A percentile compares a stretch with the other conserved stretches of the same genome.
Conservation (phyloP, 2,329 filamentous ascomycete genomes). For the Canariomyces notabilis region DNA sequence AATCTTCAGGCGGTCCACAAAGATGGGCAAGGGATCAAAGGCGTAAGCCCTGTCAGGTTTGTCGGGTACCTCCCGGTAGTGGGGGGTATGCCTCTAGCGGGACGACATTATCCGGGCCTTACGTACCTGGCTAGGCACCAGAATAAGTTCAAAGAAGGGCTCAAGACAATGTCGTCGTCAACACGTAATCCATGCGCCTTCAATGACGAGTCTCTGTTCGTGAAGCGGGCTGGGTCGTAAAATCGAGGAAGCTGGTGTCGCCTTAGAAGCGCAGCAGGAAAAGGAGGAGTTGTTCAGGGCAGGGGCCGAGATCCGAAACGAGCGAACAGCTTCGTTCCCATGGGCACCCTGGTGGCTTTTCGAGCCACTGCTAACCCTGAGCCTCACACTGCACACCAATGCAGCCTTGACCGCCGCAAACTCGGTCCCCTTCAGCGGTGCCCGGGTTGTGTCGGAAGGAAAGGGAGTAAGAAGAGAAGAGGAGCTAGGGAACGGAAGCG, state of each 20-base stretch:
- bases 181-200: constrained; percentile 9
- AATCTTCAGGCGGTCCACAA: constrained; percentile 11
- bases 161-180: background rate
- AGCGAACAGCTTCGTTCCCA: too few species aligned
- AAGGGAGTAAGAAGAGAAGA: background rate
- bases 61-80: constrained; percentile 3
- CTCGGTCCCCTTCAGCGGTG: too few species aligned
- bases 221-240: background rate
- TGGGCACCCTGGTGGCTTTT: too few species aligned
- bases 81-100: background rate
- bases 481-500: background rate
- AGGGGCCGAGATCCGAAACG: too few species aligned
- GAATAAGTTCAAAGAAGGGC: constrained; percentile 5
- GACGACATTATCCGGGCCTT: constrained; percentile 2
- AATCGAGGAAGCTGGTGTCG: background rate
- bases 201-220: constrained; percentile 11
- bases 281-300: constrained; percentile 5
- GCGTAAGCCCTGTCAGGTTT: constrained; percentile 1
- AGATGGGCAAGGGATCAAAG: constrained; percentile 3
- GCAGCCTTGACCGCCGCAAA: too few species aligned
- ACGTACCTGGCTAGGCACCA: constrained; percentile 11
- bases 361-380: too few species aligned
- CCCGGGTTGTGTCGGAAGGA: background rate
- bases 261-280: background rate
- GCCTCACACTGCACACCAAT: too few species aligned